Evolutionary conservation across 352 stramenopile species (phyloP), one percentile per base, ranked within the genome.

Genomic region (Globisporangium recalcitrans): DNA sequence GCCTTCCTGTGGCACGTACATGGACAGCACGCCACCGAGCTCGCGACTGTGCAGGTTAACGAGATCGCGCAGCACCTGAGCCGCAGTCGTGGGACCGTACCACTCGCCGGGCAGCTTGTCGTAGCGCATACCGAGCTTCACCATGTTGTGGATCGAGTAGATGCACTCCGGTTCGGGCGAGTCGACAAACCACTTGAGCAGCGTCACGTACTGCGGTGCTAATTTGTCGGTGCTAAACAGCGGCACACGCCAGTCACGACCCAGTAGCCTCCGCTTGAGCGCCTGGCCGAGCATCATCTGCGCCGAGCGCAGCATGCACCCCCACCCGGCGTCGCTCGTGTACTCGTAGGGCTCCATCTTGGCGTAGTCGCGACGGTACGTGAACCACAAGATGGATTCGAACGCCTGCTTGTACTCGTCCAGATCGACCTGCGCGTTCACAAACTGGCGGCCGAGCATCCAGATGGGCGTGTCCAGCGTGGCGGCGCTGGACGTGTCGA

Each of bases 231-330:
- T 64, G 24, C 69, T 67, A 40, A 80, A 76, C 9, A 68, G 52
- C 4, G 74, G 70, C n/a, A 80, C 60, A 9, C 54, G 57, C 74
- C 74, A 91, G 13, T 85, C 64, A 3, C 73, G 66, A 0, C 80
- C 78, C n/a, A 90, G 53, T 4, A 93, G 60, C 58, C 91, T 80
- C 16, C 93, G 75, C 68, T 96, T 77, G 9, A 98, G 73, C 8
- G 89, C 88, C 62, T 98, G 85, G 0, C 78, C 84, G 21, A 98
- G 74, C 68, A 98, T 73, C 94, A 98, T 98, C 68, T 98, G 94
- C 22, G 93, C 94, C 31, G 87, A 95, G 26, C 96, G 88, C 47
- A 98, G 71, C 96, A 98, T 98, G 68, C 96, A 98, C 26, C 96
- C 96, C 94, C 94, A 98, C 22, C 96, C 96, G 0, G 92, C 92